Evolutionary conservation across 352 stramenopile species (phyloP), one percentile per base, ranked within the genome.

Genomic region (Pythium rishiriense): DNA sequence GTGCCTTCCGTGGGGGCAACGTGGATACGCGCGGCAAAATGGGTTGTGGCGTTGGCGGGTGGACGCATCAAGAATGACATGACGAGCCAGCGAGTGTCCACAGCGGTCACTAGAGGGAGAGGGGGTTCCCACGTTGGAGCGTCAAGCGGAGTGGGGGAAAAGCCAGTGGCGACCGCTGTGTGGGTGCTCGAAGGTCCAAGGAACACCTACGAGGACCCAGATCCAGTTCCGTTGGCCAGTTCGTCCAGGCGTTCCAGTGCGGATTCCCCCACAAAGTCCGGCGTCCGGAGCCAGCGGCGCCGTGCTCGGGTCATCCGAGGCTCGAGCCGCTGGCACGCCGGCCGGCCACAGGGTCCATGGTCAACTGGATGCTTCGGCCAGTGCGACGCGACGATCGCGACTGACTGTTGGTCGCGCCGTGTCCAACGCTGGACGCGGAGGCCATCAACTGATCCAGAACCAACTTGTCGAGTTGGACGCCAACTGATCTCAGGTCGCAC

Each of bases 281-380:
- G 55, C 55, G 45, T 35, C 21, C 31, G 22, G 47, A 43, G 25
- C 35, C 50, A 59, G 58, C 24, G 19, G n/a, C 15, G n/a, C 22
- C 5, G 1, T 58, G 58, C 48, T 59, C 48, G 50, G 39, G 59
- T 49, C 49, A 66, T 60, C 59, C 22, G 41, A 50, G 21, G 49
- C 33, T 19, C 37, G 37, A 15, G 37, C 11, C 37, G 37, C n/a
- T n/a, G n/a, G n/a, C n/a, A n/a, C n/a, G n/a, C n/a, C n/a, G n/a
- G n/a, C n/a, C 31, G 10, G 31, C 31, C 31, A 35, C 31, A 35
- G 25, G 26, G 31, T 19, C 29, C 8, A 43, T 5, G 24, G n/a
- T n/a, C n/a, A n/a, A 17, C 42, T n/a, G 42, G 37, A 43, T 6
- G 3, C 42, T 4, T 25, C 51, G 12, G 17, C 33, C 42, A 47